Percentiles rank a stretch among this genome's conserved stretches.
phyloP scores from a whole-genome alignment of 2,329 filamentous ascomycete species.

The Fusarium palustre region DNA sequence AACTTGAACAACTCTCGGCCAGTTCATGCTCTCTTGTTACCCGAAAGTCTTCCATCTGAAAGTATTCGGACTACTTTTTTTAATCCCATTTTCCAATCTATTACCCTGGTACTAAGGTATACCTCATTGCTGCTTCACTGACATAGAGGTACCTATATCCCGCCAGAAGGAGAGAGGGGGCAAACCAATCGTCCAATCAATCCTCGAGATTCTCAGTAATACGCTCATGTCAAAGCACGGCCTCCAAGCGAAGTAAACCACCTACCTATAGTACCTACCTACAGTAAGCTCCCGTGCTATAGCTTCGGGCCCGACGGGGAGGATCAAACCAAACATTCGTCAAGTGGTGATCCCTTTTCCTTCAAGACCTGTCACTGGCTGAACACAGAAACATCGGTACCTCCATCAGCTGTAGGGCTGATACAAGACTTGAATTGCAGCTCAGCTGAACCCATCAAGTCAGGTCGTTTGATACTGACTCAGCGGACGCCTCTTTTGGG shows the following conservation, averaged over 20 bases:
- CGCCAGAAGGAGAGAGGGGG: slow-evolving; percentile 1
- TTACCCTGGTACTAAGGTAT: background rate
- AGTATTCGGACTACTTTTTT: background rate
- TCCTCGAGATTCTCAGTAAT: background rate
- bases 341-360: background rate
- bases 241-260: slow-evolving; percentile 15
- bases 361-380: slow-evolving; percentile 22
- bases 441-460: slow-evolving; percentile 22
- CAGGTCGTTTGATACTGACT: slow-evolving; percentile 4
- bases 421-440: slow-evolving; percentile 35
- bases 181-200: slow-evolving; percentile 4
- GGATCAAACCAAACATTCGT: slow-evolving; percentile 21
- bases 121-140: background rate
- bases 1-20: slow-evolving; percentile 20
- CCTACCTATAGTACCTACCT: background rate
- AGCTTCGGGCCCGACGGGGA: slow-evolving; percentile 35
- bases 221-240: slow-evolving; percentile 17
- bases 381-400: slow-evolving; percentile 13
- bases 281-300: slow-evolving; percentile 8
- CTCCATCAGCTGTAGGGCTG: slow-evolving; percentile 16
- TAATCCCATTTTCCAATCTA: background rate
- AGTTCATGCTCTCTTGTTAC: slow-evolving; percentile 1
- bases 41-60: slow-evolving; percentile 6
- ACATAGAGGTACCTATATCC: background rate
- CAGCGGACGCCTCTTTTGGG: slow-evolving; percentile 20